Evolutionary conservation across 1,139 yeast genomes (phyloP).

Genomic region (Scheffersomyces cryptocercus): DNA sequence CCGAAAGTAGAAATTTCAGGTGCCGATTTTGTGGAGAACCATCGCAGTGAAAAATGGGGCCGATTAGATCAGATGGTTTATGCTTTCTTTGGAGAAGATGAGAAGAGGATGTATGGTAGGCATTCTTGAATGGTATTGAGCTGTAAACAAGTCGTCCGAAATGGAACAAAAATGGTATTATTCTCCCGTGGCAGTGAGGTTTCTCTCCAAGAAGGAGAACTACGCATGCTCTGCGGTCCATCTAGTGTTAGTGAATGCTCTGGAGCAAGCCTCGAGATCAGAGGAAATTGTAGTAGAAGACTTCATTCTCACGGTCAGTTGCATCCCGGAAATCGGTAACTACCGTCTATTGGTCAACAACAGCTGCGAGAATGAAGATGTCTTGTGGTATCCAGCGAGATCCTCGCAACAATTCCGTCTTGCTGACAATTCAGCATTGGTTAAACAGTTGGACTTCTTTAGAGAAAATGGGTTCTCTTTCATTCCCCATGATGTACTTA

Average conservation of each 20-base stretch:
- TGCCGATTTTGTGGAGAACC: too few relatives aligned
- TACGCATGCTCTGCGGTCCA: conserved; percentile 31
- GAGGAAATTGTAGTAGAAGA: conserved; percentile 14
- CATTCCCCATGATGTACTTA: conserved; percentile 26
- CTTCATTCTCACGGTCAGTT: conserved; percentile 19
- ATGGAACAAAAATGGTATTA: conserved; percentile 18
- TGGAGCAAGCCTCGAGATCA: conserved; percentile 7
- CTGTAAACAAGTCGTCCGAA: too few relatives aligned
- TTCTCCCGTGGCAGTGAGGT: conserved; percentile 29
- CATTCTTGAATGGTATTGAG: too few relatives aligned
- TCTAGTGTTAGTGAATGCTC: conserved; percentile 10
- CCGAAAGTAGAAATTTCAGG: too few relatives aligned
- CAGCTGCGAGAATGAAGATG: conserved; percentile 10
- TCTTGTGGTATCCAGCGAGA: conserved; percentile 21
- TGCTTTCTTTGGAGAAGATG: too few relatives aligned
- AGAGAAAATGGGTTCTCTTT: conserved; percentile 26
- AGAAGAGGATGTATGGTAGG: too few relatives aligned
- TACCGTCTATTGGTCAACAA: conserved; percentile 21
- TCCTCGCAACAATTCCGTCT: conserved; percentile 5
- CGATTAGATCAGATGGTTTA: too few relatives aligned
- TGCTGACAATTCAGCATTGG: conserved; percentile 2
- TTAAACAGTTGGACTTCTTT: conserved; percentile 15
- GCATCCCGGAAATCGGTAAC: conserved; percentile 14
- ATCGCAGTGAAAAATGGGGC: too few relatives aligned
- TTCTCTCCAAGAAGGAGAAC: conserved; percentile 16